Evolutionary conservation across 2,329 filamentous ascomycete genomes (phyloP).

Genomic region (Nemania diffusa): DNA sequence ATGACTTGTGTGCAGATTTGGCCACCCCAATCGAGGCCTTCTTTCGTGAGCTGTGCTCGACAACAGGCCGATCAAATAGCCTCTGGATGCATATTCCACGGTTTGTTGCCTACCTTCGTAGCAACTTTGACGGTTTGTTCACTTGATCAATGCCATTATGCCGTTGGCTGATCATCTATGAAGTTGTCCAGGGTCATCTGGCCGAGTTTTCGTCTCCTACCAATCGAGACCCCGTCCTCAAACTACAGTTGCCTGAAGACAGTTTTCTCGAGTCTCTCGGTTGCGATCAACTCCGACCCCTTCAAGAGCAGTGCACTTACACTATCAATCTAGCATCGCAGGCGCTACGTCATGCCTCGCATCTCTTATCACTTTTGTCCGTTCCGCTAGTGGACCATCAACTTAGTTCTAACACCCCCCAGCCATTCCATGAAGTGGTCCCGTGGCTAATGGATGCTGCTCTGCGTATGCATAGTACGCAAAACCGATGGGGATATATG

Average conservation of each 20-base stretch:
- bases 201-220: conserved; percentile 45
- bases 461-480: conserved; percentile 55
- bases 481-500: conserved; percentile 52
- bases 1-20: conserved; percentile 59
- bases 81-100: conserved; percentile 61
- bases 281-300: conserved; percentile 32
- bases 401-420: conserved; percentile 46
- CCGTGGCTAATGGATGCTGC: conserved; percentile 63
- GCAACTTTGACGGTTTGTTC: conserved; percentile 58
- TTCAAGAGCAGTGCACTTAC: conserved; percentile 55
- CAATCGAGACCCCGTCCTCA: conserved; percentile 44
- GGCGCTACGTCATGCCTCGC: conserved; percentile 58
- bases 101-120: conserved; percentile 62
- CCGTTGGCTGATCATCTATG: conserved; percentile 35
- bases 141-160: background rate
- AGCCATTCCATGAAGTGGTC: conserved; percentile 54
- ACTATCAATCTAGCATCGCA: conserved; percentile 54
- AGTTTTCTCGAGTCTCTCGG: conserved; percentile 49
- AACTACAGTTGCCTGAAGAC: conserved; percentile 54
- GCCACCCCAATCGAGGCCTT: conserved; percentile 64
- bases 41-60: conserved; percentile 60
- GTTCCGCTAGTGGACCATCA: conserved; percentile 53
- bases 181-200: conserved; percentile 42
- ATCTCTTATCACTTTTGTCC: conserved; percentile 57
- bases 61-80: conserved; percentile 55